Evolutionary conservation across 345 rosid genomes (phyloP).

Genomic region (Populus pruinosa): DNA sequence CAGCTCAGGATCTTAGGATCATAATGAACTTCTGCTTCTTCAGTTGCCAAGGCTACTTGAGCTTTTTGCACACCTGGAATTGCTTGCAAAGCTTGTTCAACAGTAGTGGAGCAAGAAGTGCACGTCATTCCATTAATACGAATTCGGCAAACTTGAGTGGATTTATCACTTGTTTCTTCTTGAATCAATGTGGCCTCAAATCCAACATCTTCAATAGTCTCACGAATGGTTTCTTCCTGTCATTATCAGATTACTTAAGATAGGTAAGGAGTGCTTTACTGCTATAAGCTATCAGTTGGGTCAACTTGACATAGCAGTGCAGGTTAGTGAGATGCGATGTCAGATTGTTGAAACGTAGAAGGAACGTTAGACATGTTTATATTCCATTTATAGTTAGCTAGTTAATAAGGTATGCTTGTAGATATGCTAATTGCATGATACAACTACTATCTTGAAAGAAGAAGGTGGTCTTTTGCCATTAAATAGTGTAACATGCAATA

Average conservation of each 20-base stretch:
- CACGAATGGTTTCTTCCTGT: conserved; percentile 79
- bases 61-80: conserved; percentile 64
- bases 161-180: conserved; percentile 49
- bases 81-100: conserved; percentile 61
- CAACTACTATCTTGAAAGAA: too few relatives aligned
- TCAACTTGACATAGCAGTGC: background rate
- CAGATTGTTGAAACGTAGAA: background rate
- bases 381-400: background rate
- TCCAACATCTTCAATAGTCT: conserved; percentile 83
- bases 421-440: too few relatives aligned
- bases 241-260: background rate
- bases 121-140: conserved; percentile 90
- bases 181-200: conserved; percentile 58
- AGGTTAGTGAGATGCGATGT: background rate
- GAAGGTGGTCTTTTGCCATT: too few relatives aligned
- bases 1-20: conserved; percentile 47
- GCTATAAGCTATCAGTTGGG: background rate
- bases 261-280: background rate
- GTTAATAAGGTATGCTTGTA: too few relatives aligned
- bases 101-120: conserved; percentile 70
- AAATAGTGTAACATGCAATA: background rate
- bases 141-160: conserved; percentile 62
- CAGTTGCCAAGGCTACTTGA: conserved; percentile 82
- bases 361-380: background rate
- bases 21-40: conserved; percentile 75